These are phyloP conservation scores for Catunica adiposa DNA, from an alignment of 2,329 filamentous ascomycete genomes.

Conservation along the genomic window DNA sequence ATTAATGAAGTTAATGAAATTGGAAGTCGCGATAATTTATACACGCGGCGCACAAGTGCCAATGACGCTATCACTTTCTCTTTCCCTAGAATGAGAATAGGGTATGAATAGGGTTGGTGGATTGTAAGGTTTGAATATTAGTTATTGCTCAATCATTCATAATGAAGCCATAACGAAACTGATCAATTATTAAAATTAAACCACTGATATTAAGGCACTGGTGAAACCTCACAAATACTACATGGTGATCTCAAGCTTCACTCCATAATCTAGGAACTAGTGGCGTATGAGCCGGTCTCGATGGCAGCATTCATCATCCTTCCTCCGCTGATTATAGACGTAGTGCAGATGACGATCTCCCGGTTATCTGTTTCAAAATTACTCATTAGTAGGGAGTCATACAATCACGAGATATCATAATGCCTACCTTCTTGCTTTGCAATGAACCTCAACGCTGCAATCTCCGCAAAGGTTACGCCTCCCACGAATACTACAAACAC, in stretches of 20 bases:
- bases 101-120: background rate
- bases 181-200: slow-evolving; percentile 13
- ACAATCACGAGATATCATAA: background rate
- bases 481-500: slow-evolving; percentile 94
- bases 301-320: slow-evolving; percentile 74
- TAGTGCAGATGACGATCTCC: slow-evolving; percentile 83
- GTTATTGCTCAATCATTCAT: too few species aligned
- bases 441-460: slow-evolving; percentile 83
- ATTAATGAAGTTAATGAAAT: background rate
- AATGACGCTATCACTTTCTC: background rate
- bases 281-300: slow-evolving; percentile 49
- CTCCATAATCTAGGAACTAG: slow-evolving; percentile 13
- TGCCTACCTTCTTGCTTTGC: slow-evolving; percentile 57
- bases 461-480: slow-evolving; percentile 92
- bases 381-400: background rate
- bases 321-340: slow-evolving; percentile 77
- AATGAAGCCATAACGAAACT: too few species aligned
- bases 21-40: background rate
- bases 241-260: background rate
- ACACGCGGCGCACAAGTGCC: background rate
- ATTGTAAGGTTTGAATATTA: background rate
- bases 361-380: slow-evolving; percentile 40
- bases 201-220: background rate
- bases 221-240: background rate
- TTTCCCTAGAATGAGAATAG: background rate